These are phyloP conservation scores for Teunomyces gatunensis DNA, from an alignment of 805 yeast genomes.

Conservation along the genomic window DNA sequence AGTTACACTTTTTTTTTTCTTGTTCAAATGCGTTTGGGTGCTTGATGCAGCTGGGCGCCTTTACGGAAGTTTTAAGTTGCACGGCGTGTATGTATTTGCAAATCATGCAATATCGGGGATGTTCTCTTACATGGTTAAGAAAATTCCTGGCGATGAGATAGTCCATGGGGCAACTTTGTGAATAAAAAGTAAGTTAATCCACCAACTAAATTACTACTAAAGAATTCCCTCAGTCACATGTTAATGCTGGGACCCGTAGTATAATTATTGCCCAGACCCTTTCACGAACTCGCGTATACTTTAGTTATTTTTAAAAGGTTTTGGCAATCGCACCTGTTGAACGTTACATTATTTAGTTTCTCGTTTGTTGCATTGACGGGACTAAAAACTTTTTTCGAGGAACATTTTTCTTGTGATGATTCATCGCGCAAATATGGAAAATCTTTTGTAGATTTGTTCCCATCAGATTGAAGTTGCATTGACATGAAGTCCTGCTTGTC, in stretches of 20 bases:
- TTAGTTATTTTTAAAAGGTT: not conserved
- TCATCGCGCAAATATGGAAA: not conserved
- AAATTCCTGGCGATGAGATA: too few relatives aligned
- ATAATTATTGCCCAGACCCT: too few relatives aligned
- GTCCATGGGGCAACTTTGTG: too few relatives aligned
- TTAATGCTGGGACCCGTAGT: too few relatives aligned
- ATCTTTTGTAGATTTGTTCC: not conserved
- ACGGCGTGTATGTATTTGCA: not conserved
- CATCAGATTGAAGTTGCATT: not conserved
- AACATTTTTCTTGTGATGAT: not conserved
- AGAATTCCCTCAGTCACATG: too few relatives aligned
- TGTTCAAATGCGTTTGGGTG: not conserved
- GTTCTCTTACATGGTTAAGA: too few relatives aligned
- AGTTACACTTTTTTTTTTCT: not conserved
- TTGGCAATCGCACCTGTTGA: not conserved
- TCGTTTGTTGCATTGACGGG: not conserved
- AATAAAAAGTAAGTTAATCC: too few relatives aligned
- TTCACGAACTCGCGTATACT: not conserved
- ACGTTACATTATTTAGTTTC: not conserved
- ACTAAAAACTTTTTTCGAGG: not conserved
- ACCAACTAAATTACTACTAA: too few relatives aligned
- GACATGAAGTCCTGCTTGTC: slow-evolving; percentile 40
- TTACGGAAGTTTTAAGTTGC: not conserved
- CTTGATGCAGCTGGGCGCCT: not conserved
- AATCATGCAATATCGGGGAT: too few relatives aligned